phyloP scores from a whole-genome alignment of 2,329 filamentous ascomycete genomes.

The Colletotrichum chlorophyti region DNA sequence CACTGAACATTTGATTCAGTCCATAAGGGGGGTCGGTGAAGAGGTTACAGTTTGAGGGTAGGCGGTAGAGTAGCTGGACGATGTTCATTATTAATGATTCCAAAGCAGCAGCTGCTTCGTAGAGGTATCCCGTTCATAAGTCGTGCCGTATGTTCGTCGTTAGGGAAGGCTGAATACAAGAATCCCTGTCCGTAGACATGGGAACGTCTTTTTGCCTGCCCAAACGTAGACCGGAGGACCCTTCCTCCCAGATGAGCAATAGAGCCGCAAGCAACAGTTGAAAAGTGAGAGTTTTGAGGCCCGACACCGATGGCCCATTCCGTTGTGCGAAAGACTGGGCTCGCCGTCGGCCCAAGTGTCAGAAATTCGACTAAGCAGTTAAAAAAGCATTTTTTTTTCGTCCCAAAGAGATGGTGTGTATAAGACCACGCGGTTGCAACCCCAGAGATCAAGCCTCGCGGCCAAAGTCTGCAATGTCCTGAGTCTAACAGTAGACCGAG shows the following conservation, averaged over 20 bases:
- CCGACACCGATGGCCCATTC: conserved; percentile 1
- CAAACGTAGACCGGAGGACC: conserved; percentile 28
- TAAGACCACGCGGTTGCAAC: neutral
- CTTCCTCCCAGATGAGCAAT: conserved; percentile 24
- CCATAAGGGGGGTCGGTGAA: conserved; percentile 7
- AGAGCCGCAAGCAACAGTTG: neutral
- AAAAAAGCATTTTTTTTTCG: conserved; percentile 6
- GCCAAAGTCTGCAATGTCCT: conserved; percentile 25
- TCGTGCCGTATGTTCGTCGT: conserved; percentile 26
- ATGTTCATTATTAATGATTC: conserved; percentile 28
- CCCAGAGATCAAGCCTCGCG: conserved; percentile 20
- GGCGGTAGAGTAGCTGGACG: conserved; percentile 18
- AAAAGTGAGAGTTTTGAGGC: conserved; percentile 10
- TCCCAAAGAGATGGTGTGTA: conserved; percentile 9
- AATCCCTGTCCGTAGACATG: conserved; percentile 15
- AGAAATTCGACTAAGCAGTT: neutral
- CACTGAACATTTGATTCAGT: conserved; percentile 17
- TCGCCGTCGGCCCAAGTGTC: conserved; percentile 5
- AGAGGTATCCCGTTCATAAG: conserved; percentile 29
- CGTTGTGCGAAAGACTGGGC: conserved; percentile 3
- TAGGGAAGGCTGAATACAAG: conserved; percentile 15
- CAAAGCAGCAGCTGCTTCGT: conserved; percentile 27
- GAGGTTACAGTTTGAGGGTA: conserved; percentile 2
- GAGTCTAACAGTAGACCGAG: neutral
- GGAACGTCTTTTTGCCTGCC: conserved; percentile 24